Percentiles rank a stretch among this genome's conserved stretches.
phyloP scores from a whole-genome alignment of 495 filamentous ascomycete genomes.

The Aspergillus bridgeri region DNA sequence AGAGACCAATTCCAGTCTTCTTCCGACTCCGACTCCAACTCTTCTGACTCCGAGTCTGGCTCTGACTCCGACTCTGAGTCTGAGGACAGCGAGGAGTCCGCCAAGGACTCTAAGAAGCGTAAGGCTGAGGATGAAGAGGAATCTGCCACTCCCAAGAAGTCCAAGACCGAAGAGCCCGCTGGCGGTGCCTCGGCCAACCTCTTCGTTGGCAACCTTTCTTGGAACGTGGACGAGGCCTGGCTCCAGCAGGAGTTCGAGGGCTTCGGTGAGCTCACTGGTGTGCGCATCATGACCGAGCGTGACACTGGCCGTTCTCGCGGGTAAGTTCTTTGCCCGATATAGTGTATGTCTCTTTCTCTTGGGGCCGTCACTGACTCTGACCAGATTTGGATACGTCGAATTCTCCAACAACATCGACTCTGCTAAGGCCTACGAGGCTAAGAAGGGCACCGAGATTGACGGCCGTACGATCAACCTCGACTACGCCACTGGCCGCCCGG shows the following conservation, averaged over 20 bases:
- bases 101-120: conserved; percentile 73
- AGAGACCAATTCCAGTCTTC: conserved; percentile 17
- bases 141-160: conserved; percentile 70
- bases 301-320: conserved; percentile 83
- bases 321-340: conserved; percentile 36
- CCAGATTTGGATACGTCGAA: conserved; percentile 91
- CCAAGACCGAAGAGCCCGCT: conserved; percentile 67
- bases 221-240: conserved; percentile 92
- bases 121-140: conserved; percentile 73
- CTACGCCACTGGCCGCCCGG: conserved; percentile 68
- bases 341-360: too few relatives aligned
- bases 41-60: conserved; percentile 35
- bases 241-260: conserved; percentile 80
- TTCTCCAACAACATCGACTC: conserved; percentile 68
- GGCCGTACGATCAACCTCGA: conserved; percentile 86
- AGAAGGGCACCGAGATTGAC: conserved; percentile 77
- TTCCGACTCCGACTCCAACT: conserved; percentile 24
- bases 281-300: conserved; percentile 80
- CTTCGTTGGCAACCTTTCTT: conserved; percentile 92
- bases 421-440: conserved; percentile 72
- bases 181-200: conserved; percentile 67
- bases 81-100: conserved; percentile 45
- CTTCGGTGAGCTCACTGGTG: conserved; percentile 72
- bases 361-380: conserved; percentile 21
- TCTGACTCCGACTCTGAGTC: conserved; percentile 48